These are phyloP conservation scores for Avena sativa DNA, from an alignment of 176 grass and related monocot species.

Conservation along the genomic window DNA sequence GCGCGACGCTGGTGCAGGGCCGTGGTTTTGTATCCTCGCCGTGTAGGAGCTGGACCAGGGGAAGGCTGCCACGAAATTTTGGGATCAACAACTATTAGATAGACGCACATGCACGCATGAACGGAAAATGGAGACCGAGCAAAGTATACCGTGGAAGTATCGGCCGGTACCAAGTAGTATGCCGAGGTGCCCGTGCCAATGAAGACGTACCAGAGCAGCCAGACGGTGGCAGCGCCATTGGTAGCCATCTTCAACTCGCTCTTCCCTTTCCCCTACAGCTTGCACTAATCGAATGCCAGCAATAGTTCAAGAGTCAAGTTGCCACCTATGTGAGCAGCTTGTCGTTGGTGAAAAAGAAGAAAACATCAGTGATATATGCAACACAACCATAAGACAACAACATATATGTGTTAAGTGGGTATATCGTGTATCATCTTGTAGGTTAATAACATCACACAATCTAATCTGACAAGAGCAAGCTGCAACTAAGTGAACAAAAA, in stretches of 20 bases:
- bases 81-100: too few relatives aligned
- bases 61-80: not conserved
- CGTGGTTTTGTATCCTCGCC: not conserved
- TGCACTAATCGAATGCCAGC: not conserved
- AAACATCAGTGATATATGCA: too few relatives aligned
- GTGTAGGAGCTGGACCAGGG: not conserved
- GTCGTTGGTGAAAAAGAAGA: too few relatives aligned
- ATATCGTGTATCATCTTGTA: too few relatives aligned
- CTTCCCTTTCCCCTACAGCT: not conserved
- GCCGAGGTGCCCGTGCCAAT: not conserved
- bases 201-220: not conserved
- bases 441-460: too few relatives aligned
- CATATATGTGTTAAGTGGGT: too few relatives aligned
- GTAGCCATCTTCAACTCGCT: not conserved
- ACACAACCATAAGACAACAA: too few relatives aligned
- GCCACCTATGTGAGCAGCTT: too few relatives aligned
- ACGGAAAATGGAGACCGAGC: too few relatives aligned
- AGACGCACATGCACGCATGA: too few relatives aligned
- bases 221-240: not conserved
- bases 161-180: not conserved
- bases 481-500: too few relatives aligned
- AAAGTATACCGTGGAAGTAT: slow-evolving; percentile 17
- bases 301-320: not conserved
- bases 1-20: not conserved
- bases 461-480: too few relatives aligned